Evolutionary conservation across 2,329 filamentous ascomycete species (phyloP), one percentile per base, ranked within the genome.

Genomic region (Alternaria metachromatica): DNA sequence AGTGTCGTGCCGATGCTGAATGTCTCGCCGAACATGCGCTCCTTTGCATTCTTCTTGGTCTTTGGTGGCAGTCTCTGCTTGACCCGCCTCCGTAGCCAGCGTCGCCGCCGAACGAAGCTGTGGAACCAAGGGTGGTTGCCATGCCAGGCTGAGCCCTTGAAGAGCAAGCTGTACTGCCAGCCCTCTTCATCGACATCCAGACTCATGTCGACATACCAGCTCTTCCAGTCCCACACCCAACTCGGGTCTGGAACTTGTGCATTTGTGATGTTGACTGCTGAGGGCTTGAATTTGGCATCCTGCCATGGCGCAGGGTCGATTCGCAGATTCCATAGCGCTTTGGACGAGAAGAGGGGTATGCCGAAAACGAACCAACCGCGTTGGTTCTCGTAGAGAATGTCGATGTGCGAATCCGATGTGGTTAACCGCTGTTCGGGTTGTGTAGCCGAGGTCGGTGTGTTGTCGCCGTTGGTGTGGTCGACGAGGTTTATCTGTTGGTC

Each of bases 111-210:
- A n/a, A 97, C 96, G 76, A 95, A 99, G 1, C 93, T 97, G 78
- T 94, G 95, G 80, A 93, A 97, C 94, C 95, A 98, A 25, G 89
- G 91, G 76, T 91, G 89, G 18, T 92, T 92, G 4, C 90, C 90
- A 79, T 99, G 96, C 96, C 96, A 99, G 8, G 81, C 77, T 61
- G 81, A 68, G 53, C 80, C 78, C 41, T 78, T 76, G 76, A 98
- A 99, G 69, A 92, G 90, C 77, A 97, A 94, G 15, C 93, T 96
- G 80, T 99, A 99, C 77, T 97, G 91, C 96, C 96, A 99, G 4
- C 96, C 96, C 66, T 95, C 92, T 66, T 95, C 91, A 74, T 98
- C 96, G 11, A 92, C 89, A 63, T 91, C 90, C 3, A 91, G 87
- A n/a, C 83, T 95, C 93, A 87, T 93, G 83, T 91, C 89, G 28